A percentile compares a stretch with the other conserved stretches of the same genome.
Conservation (phyloP, 2,329 filamentous ascomycete genomes). For the Stagonosporopsis chrysanthemi region DNA sequence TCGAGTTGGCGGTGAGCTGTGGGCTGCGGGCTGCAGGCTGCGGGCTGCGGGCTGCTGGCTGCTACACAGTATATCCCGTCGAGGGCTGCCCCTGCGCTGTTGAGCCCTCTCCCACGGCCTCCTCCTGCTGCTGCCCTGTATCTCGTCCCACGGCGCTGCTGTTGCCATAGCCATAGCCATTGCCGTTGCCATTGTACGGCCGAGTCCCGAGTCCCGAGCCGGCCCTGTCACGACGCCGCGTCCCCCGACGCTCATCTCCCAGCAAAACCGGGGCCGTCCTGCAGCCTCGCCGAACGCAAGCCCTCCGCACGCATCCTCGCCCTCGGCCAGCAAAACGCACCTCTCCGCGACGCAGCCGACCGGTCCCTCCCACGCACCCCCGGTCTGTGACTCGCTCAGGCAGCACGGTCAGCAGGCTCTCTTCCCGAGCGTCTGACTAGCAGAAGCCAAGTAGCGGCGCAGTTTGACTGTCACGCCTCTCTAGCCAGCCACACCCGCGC, state of each 20-base stretch:
- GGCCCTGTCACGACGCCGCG: conserved; percentile 11
- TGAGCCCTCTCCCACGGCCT: conserved; percentile 33
- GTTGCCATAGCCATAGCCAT: neutral
- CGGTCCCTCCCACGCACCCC: neutral
- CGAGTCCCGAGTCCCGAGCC: conserved; percentile 2
- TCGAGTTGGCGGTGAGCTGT: conserved; percentile 20
- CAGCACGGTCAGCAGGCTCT: conserved; percentile 23
- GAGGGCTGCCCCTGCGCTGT: conserved; percentile 19
- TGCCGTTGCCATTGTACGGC: neutral
- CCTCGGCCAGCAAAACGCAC: conserved; percentile 5
- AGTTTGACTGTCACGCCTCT: conserved; percentile 29
- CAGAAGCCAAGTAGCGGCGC: conserved; percentile 24
- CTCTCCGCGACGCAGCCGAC: neutral
- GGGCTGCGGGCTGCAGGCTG: conserved; percentile 9
- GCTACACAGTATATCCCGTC: conserved; percentile 6
- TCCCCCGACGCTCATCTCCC: conserved; percentile 15
- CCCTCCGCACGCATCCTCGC: neutral
- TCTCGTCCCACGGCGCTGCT: conserved; percentile 5
- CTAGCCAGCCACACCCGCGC: conserved; percentile 24
- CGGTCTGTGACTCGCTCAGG: conserved; percentile 12
- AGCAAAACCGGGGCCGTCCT: conserved; percentile 14
- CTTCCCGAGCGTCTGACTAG: conserved; percentile 27
- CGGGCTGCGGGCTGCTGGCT: neutral
- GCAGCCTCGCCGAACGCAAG: conserved; percentile 14
- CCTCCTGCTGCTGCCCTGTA: conserved; percentile 4